These are phyloP conservation scores for Phlyctochytrium planicorne DNA, from an alignment of 192 early-diverging fungal genomes.

Conservation along the genomic window DNA sequence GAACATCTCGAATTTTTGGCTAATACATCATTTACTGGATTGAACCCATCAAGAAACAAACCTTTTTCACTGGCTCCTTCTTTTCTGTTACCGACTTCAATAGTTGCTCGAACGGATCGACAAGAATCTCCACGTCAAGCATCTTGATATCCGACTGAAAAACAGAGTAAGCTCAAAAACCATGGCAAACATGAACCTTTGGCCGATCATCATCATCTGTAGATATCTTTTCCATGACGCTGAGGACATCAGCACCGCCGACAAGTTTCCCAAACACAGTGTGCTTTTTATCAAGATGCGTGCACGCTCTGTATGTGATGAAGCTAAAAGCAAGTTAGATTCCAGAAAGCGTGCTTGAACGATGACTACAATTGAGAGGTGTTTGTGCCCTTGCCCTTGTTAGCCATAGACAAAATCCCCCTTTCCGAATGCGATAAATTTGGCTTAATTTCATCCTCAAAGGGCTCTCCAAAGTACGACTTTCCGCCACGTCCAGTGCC, in stretches of 20 bases:
- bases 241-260: conserved; percentile 80
- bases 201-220: conserved; percentile 71
- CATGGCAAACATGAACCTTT: conserved; percentile 41
- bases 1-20: conserved; percentile 14
- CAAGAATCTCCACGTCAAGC: conserved; percentile 68
- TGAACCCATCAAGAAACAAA: conserved; percentile 68
- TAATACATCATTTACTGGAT: conserved; percentile 5
- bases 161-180: no score
- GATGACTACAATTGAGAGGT: conserved; percentile 64
- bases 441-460: conserved; percentile 52
- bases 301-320: conserved; percentile 45
- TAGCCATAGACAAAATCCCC: conserved; percentile 94
- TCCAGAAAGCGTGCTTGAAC: not conserved
- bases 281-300: conserved; percentile 74
- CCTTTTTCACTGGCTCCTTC: conserved; percentile 61
- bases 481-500: conserved; percentile 52
- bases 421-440: conserved; percentile 73
- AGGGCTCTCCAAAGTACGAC: conserved; percentile 45
- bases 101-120: conserved; percentile 81
- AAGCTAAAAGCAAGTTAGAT: conserved; percentile 37
- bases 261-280: conserved; percentile 93
- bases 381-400: conserved; percentile 90
- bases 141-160: conserved; percentile 69
- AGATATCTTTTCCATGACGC: conserved; percentile 72
- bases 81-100: conserved; percentile 53